Percentiles rank a stretch among this genome's conserved stretches.
Conservation (phyloP, 208 protist species). For the Wallacemonas sp. region DNA sequence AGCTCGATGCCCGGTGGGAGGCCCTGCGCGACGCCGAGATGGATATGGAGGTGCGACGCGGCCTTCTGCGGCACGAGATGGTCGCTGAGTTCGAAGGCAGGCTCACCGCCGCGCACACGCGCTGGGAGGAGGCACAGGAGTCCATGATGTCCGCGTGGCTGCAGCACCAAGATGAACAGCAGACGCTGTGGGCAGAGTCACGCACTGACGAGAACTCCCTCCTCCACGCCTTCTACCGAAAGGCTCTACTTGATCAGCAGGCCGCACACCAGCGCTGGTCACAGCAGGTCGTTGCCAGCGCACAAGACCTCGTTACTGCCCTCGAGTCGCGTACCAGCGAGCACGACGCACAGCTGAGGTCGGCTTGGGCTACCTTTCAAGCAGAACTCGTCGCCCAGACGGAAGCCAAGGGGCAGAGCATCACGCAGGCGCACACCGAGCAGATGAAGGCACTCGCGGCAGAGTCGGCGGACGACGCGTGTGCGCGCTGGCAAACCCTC, state of each 20-base stretch:
- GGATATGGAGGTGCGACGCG: background rate
- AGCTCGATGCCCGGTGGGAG: constrained; percentile 4
- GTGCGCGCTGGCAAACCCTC: constrained; percentile 6
- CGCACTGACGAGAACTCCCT: constrained; percentile 13
- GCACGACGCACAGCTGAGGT: background rate
- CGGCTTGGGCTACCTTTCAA: background rate
- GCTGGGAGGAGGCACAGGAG: constrained; percentile 8
- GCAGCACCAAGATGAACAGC: constrained; percentile 11
- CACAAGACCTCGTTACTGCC: constrained; percentile 10
- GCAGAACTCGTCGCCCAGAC: background rate
- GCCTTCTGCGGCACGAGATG: constrained; percentile 9
- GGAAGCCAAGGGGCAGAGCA: background rate
- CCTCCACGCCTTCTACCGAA: constrained; percentile 8
- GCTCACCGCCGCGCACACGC: background rate
- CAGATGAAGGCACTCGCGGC: background rate
- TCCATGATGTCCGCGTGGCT: constrained; percentile 1
- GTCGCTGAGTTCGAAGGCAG: background rate
- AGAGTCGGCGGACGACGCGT: background rate
- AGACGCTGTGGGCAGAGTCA: background rate
- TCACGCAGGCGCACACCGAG: background rate
- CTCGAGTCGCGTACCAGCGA: background rate
- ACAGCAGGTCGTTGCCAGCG: background rate
- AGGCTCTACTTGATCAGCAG: background rate
- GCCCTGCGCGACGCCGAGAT: constrained; percentile 8
- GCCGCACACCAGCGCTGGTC: background rate